These are phyloP conservation scores for Boletellus ananiceps DNA, from an alignment of 768 basidiomycete species.

Conservation along the genomic window DNA sequence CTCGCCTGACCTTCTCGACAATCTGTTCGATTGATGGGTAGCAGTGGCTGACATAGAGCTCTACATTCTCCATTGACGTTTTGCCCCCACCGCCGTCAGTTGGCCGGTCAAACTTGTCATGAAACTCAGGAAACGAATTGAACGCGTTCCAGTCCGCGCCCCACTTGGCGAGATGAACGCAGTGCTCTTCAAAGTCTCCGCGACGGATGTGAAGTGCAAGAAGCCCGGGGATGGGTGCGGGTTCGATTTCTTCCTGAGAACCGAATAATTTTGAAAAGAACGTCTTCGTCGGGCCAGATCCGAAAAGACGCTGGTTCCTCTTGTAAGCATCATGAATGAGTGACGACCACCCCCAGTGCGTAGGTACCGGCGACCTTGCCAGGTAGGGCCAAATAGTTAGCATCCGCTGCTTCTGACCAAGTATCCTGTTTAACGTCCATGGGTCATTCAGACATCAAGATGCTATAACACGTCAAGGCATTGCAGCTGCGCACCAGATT, in stretches of 20 bases:
- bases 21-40: constrained; percentile 43
- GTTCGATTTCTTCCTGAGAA: constrained; percentile 1
- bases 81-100: constrained; percentile 15
- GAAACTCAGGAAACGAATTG: constrained; percentile 40
- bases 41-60: constrained; percentile 36
- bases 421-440: constrained; percentile 24
- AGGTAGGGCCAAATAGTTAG: constrained; percentile 34
- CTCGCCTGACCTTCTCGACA: constrained; percentile 34
- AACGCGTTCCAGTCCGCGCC: constrained; percentile 39
- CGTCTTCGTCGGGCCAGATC: constrained; percentile 7
- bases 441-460: background rate
- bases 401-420: constrained; percentile 30
- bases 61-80: constrained; percentile 15
- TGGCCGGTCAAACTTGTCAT: constrained; percentile 36
- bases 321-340: constrained; percentile 31
- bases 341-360: constrained; percentile 37
- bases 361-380: constrained; percentile 31
- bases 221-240: constrained; percentile 34
- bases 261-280: background rate
- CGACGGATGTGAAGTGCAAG: constrained; percentile 50
- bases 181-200: constrained; percentile 48
- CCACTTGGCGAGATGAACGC: constrained; percentile 35
- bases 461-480: background rate
- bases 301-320: constrained; percentile 29
- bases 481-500: constrained; percentile 27